Conservation (phyloP, 2,329 filamentous ascomycete genomes). For the Chaetomiaceae sp. region DNA sequence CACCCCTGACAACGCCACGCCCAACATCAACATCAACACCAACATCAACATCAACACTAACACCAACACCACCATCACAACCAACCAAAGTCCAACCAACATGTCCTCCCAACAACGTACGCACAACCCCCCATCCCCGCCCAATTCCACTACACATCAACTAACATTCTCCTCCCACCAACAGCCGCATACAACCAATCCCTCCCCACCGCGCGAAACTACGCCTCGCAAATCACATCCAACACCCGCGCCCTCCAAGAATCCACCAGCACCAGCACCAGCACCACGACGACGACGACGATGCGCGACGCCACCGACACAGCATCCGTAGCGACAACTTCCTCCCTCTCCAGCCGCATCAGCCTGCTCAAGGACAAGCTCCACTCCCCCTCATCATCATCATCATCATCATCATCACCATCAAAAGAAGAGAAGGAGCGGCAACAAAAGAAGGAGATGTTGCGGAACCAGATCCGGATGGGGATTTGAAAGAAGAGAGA, state of each 20-base stretch:
- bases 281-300: not conserved
- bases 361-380: constrained; percentile 26
- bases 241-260: constrained; percentile 7
- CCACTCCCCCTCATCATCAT: not conserved
- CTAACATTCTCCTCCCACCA: too few species aligned
- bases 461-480: constrained; percentile 21
- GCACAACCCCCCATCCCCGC: not conserved
- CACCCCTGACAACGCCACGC: not conserved
- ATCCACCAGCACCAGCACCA: constrained; percentile 6
- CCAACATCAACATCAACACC: not conserved
- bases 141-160: not conserved
- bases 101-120: constrained; percentile 11
- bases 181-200: too few species aligned
- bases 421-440: constrained; percentile 8
- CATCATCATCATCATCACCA: not conserved
- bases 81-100: not conserved
- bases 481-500: constrained; percentile 7
- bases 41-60: not conserved
- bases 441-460: constrained; percentile 13
- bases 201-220: too few species aligned
- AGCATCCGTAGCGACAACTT: constrained; percentile 26
- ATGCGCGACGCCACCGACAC: constrained; percentile 17
- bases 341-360: constrained; percentile 25
- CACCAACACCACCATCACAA: constrained; percentile 9
- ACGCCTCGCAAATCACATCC: not conserved